Conservation (phyloP, 2,329 filamentous ascomycete species). For the Aspergillus tubingensis region DNA sequence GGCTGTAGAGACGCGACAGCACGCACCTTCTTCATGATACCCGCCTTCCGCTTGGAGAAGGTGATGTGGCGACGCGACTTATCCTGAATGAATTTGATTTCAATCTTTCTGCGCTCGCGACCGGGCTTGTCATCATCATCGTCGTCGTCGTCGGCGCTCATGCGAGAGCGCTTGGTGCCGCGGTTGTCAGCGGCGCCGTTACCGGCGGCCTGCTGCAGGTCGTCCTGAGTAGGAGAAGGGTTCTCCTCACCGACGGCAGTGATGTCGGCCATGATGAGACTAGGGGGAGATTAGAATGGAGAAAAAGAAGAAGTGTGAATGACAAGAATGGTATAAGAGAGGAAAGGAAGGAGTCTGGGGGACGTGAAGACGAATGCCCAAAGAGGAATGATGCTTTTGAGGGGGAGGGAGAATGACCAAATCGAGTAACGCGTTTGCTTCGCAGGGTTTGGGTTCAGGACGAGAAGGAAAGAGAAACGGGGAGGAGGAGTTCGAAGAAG, state of each 20-base stretch:
- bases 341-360: constrained; percentile 22
- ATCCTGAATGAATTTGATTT: constrained; percentile 99
- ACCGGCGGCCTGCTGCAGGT: constrained; percentile 61
- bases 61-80: constrained; percentile 99
- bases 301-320: constrained; percentile 15
- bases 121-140: constrained; percentile 97
- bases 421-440: constrained; percentile 51
- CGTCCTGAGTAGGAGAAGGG: constrained; percentile 71
- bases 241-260: constrained; percentile 76
- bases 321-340: constrained; percentile 13
- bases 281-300: constrained; percentile 1
- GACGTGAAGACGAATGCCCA: constrained; percentile 35
- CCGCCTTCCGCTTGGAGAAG: constrained; percentile 99
- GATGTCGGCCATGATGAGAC: constrained; percentile 70
- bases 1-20: constrained; percentile 20
- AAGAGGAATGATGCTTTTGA: constrained; percentile 49
- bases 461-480: constrained; percentile 33
- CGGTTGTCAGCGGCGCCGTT: constrained; percentile 75
- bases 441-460: constrained; percentile 45
- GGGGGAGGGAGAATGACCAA: constrained; percentile 44
- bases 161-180: constrained; percentile 86
- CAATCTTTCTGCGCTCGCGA: constrained; percentile 98
- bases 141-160: constrained; percentile 86
- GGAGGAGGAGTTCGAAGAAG: constrained; percentile 37
- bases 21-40: constrained; percentile 99